Percentiles rank a stretch among this genome's conserved stretches.
These are phyloP conservation scores for Diophrys appendiculata DNA, from an alignment of 73 alveolate species.

Conservation along the genomic window DNA sequence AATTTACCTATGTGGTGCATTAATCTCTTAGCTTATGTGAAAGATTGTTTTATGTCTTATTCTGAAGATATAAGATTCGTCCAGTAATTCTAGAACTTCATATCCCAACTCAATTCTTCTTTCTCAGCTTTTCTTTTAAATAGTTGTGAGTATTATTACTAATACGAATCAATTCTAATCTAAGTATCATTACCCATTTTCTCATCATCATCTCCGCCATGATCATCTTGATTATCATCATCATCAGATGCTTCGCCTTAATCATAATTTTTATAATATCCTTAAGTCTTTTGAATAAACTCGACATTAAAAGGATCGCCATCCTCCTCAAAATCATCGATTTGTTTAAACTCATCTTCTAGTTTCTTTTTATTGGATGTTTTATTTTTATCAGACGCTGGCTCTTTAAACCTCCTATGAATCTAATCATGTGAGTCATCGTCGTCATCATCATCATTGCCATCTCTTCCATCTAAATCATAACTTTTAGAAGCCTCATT, in stretches of 20 bases:
- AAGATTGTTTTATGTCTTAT: conserved; percentile 29
- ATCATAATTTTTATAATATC: too few species aligned
- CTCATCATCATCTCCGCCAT: not conserved
- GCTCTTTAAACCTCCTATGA: too few species aligned
- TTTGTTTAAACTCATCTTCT: too few species aligned
- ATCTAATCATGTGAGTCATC: too few species aligned
- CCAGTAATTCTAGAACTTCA: conserved; percentile 67
- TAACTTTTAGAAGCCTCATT: too few species aligned
- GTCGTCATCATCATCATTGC: too few species aligned
- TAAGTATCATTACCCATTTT: not conserved
- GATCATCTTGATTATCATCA: not conserved
- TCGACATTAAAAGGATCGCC: too few species aligned
- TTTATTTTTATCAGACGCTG: too few species aligned
- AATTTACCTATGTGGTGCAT: conserved; percentile 63
- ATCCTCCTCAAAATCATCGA: too few species aligned
- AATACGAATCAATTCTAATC: conserved; percentile 29
- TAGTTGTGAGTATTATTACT: conserved; percentile 4
- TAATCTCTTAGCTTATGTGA: conserved; percentile 44
- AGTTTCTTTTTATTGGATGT: too few species aligned
- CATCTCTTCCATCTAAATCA: too few species aligned
- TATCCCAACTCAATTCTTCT: conserved; percentile 62
- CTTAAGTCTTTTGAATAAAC: too few species aligned
- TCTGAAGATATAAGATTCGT: conserved; percentile 44
- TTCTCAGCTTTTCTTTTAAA: conserved; percentile 32
- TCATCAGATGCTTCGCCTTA: conserved; percentile 1